phyloP scores from a whole-genome alignment of 1,139 yeast species.

The Nematodospora anomalae region DNA sequence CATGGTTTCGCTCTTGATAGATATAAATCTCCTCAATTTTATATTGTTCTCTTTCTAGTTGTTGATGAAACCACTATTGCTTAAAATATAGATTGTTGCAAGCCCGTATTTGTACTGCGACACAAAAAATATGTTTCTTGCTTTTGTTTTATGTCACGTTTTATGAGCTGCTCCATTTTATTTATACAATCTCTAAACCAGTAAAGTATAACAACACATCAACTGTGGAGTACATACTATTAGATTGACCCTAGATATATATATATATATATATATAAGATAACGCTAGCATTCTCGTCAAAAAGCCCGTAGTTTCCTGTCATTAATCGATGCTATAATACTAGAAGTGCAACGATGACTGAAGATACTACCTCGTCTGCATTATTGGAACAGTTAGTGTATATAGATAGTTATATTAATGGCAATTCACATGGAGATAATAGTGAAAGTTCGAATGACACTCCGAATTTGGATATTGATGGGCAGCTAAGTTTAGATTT shows the following conservation, averaged over 20 bases:
- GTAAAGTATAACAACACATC: background rate
- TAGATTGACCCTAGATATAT: no score
- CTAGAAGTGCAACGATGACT: no score
- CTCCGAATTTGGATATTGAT: constrained; percentile 53
- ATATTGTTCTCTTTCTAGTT: no score
- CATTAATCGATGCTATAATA: no score
- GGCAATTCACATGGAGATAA: constrained; percentile 22
- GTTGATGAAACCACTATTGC: no score
- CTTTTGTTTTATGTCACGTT: background rate
- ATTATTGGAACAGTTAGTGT: constrained; percentile 70
- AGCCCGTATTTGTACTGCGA: no score
- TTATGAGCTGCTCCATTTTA: background rate
- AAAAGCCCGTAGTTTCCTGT: no score
- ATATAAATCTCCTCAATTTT: no score
- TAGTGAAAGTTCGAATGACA: constrained; percentile 16
- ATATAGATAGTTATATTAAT: constrained; percentile 70
- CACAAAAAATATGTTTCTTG: no score
- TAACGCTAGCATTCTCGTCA: no score
- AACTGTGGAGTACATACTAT: background rate
- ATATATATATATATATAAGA: background rate
- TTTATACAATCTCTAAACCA: background rate
- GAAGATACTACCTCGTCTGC: constrained; percentile 62
- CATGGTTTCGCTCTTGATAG: no score
- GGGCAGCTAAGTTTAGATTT: constrained; percentile 70
- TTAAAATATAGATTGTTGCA: no score